Percentiles rank a stretch among this genome's conserved stretches.
These are phyloP conservation scores for Blumeriella jaapii DNA, from an alignment of 2,329 filamentous ascomycete genomes.

Conservation along the genomic window DNA sequence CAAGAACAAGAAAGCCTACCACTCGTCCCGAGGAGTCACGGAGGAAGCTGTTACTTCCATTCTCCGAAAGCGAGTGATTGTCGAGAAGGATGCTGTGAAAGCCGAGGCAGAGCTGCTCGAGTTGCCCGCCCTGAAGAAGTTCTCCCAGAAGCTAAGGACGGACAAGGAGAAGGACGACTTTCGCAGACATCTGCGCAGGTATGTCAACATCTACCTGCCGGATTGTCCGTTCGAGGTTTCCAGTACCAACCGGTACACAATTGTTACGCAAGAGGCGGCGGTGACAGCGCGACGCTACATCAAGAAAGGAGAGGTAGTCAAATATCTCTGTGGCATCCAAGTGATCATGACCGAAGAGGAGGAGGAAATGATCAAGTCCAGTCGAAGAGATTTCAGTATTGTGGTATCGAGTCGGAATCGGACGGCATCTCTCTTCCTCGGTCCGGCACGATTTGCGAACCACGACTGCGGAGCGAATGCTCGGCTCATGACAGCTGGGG, in stretches of 20 bases:
- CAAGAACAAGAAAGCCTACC: slow-evolving; percentile 84
- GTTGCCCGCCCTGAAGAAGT: slow-evolving; percentile 64
- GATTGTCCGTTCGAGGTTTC: slow-evolving; percentile 94
- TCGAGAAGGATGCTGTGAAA: slow-evolving; percentile 57
- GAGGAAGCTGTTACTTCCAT: slow-evolving; percentile 47
- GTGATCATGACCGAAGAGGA: slow-evolving; percentile 89
- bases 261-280: slow-evolving; percentile 71
- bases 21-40: slow-evolving; percentile 67
- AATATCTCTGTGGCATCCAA: slow-evolving; percentile 82
- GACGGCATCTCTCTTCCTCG: slow-evolving; percentile 82
- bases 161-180: slow-evolving; percentile 81
- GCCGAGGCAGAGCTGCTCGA: slow-evolving; percentile 65
- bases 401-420: slow-evolving; percentile 90
- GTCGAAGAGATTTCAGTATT: slow-evolving; percentile 91
- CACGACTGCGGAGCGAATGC: slow-evolving; percentile 95
- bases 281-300: slow-evolving; percentile 73
- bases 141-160: slow-evolving; percentile 54
- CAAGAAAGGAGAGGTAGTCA: slow-evolving; percentile 72
- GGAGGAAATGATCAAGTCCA: slow-evolving; percentile 67
- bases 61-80: slow-evolving; percentile 54
- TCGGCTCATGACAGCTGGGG: slow-evolving; percentile 69
- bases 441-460: slow-evolving; percentile 91
- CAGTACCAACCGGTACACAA: slow-evolving; percentile 84
- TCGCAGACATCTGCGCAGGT: slow-evolving; percentile 71
- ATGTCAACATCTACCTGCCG: slow-evolving; percentile 83